Evolutionary conservation across 1,284 basidiomycete genomes (phyloP).

Genomic region (Pseudozyma tsukubaensis): DNA sequence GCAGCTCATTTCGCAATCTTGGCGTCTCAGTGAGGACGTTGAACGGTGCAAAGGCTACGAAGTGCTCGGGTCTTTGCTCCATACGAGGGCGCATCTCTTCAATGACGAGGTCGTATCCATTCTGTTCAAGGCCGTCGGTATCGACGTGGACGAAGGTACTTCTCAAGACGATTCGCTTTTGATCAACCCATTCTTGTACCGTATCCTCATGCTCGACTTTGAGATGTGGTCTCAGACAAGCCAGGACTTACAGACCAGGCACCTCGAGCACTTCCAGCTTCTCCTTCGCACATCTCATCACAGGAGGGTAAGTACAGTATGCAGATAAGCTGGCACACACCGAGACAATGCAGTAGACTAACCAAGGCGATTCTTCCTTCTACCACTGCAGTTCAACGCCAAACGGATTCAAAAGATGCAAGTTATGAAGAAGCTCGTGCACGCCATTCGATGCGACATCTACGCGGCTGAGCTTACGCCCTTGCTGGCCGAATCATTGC

Average conservation of each 20-base stretch:
- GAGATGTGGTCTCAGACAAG: slow-evolving; percentile 84
- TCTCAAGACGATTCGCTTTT: slow-evolving; percentile 74
- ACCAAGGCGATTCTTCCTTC: not conserved
- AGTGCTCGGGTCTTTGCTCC: slow-evolving; percentile 80
- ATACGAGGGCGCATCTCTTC: slow-evolving; percentile 79
- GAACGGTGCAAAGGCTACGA: slow-evolving; percentile 74
- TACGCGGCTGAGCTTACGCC: slow-evolving; percentile 10
- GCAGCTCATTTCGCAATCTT: slow-evolving; percentile 82
- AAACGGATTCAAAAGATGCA: slow-evolving; percentile 67
- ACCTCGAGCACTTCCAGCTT: slow-evolving; percentile 82
- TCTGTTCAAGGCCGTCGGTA: slow-evolving; percentile 83
- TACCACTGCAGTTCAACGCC: slow-evolving; percentile 42
- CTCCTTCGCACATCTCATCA: slow-evolving; percentile 79
- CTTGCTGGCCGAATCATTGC: slow-evolving; percentile 28
- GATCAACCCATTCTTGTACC: slow-evolving; percentile 83
- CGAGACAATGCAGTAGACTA: no score
- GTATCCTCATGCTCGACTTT: slow-evolving; percentile 85
- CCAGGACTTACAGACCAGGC: slow-evolving; percentile 78
- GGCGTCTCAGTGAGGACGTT: slow-evolving; percentile 73
- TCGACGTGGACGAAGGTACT: slow-evolving; percentile 72
- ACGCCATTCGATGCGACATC: slow-evolving; percentile 73
- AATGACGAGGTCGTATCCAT: slow-evolving; percentile 81
- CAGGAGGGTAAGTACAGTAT: slow-evolving; percentile 15
- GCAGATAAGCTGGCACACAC: no score
- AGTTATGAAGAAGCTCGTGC: slow-evolving; percentile 81